Conservation (phyloP, 495 filamentous ascomycete genomes). For the Sphaerosporella brunnea region DNA sequence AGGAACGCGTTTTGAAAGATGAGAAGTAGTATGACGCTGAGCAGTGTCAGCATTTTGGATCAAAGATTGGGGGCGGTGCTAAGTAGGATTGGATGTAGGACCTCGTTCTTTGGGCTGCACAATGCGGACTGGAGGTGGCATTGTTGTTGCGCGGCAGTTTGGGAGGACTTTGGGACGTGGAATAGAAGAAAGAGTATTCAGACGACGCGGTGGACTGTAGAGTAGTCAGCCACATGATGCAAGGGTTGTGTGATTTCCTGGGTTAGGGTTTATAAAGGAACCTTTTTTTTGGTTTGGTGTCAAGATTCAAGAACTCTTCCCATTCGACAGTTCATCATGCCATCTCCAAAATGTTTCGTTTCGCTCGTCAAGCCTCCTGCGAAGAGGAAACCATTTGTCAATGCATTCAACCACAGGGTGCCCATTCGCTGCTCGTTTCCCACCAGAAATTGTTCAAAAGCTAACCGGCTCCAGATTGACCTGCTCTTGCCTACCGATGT, state of each 20-base stretch:
- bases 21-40: constrained; percentile 7
- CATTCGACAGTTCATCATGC: constrained; percentile 14
- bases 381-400: constrained; percentile 56
- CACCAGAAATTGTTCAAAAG: too few relatives aligned
- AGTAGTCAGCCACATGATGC: too few relatives aligned
- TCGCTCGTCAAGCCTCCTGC: constrained; percentile 46
- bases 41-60: too few relatives aligned
- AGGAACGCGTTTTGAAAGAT: background rate
- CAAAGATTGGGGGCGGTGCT: background rate
- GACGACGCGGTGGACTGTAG: too few relatives aligned
- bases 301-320: too few relatives aligned
- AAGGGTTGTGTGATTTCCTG: too few relatives aligned
- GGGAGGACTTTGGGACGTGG: too few relatives aligned
- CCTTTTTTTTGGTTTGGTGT: too few relatives aligned
- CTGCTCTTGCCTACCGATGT: constrained; percentile 54
- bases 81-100: background rate
- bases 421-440: background rate
- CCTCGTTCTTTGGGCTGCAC: background rate
- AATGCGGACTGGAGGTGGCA: background rate
- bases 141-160: too few relatives aligned
- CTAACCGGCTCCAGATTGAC: constrained; percentile 40
- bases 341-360: constrained; percentile 53
- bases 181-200: too few relatives aligned
- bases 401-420: constrained; percentile 66
- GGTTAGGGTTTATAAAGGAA: too few relatives aligned